A percentile compares a stretch with the other conserved stretches of the same genome.
Evolutionary conservation across 163 green algal genomes (phyloP).

Genomic region (Volvox carteri): DNA sequence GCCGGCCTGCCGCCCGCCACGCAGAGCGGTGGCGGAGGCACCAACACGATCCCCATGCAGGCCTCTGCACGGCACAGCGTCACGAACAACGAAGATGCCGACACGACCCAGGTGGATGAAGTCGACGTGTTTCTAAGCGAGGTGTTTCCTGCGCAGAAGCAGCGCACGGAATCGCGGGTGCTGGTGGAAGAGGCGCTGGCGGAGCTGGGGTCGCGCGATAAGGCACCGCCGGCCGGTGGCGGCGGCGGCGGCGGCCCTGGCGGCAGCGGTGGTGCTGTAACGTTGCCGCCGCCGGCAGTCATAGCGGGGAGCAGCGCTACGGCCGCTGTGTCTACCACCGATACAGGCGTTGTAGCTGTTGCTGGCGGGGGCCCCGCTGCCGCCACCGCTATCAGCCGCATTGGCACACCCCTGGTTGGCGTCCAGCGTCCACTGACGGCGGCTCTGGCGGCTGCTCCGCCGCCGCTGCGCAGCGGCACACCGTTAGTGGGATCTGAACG

Average conservation of each 20-base stretch:
- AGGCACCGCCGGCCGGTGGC: not conserved
- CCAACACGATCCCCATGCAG: not conserved
- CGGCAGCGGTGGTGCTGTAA: not conserved
- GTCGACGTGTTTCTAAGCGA: conserved; percentile 1
- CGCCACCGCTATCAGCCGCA: not conserved
- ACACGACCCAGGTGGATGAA: not conserved
- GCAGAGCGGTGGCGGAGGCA: too few species aligned
- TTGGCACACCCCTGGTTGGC: not conserved
- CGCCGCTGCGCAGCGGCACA: not conserved
- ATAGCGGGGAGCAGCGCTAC: not conserved
- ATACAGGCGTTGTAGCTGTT: too few species aligned
- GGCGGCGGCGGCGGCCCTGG: not conserved
- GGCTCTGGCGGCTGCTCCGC: not conserved
- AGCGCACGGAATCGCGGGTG: too few species aligned
- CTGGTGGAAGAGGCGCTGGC: not conserved
- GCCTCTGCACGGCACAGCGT: too few species aligned
- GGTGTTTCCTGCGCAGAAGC: not conserved
- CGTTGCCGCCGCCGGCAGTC: not conserved
- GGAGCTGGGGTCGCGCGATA: not conserved
- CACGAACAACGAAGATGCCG: not conserved
- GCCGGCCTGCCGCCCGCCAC: too few species aligned
- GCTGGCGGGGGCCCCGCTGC: too few species aligned
- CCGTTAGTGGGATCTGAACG: not conserved
- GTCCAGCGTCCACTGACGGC: not conserved
- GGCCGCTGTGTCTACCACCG: not conserved